Evolutionary conservation across 2,329 filamentous ascomycete genomes (phyloP).

Genomic region (Fusarium euwallaceae): DNA sequence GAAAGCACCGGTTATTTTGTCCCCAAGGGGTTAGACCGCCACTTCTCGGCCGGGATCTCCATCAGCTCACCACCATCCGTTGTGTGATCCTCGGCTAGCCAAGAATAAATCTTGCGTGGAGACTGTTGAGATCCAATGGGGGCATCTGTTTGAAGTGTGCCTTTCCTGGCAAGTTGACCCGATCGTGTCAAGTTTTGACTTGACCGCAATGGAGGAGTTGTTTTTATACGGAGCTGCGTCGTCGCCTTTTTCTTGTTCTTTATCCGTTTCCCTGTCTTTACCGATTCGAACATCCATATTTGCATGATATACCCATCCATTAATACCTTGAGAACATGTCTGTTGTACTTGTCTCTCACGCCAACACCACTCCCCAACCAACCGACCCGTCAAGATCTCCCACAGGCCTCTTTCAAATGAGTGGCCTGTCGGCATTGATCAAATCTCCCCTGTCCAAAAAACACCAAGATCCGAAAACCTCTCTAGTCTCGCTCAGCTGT

Average conservation of each 20-base stretch:
- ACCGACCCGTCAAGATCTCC: neutral
- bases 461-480: neutral
- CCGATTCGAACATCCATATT: neutral
- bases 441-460: constrained; percentile 15
- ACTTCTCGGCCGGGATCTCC: neutral
- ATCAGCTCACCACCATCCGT: neutral
- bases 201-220: neutral
- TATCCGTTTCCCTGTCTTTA: neutral
- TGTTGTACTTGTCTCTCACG: neutral
- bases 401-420: constrained; percentile 7
- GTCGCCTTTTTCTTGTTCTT: neutral
- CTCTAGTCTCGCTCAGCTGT: constrained; percentile 14
- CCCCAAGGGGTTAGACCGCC: neutral
- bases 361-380: neutral
- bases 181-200: neutral
- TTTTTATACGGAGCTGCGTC: neutral
- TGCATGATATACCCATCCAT: neutral
- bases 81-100: constrained; percentile 1
- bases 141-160: neutral
- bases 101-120: neutral
- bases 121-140: neutral
- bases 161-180: constrained; percentile 22
- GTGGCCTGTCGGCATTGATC: constrained; percentile 10
- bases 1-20: neutral
- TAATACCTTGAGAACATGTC: neutral